Base-by-base conservation (phyloP, 2,329 filamentous ascomycete genomes). In the Aspergillus versicolor region DNA sequence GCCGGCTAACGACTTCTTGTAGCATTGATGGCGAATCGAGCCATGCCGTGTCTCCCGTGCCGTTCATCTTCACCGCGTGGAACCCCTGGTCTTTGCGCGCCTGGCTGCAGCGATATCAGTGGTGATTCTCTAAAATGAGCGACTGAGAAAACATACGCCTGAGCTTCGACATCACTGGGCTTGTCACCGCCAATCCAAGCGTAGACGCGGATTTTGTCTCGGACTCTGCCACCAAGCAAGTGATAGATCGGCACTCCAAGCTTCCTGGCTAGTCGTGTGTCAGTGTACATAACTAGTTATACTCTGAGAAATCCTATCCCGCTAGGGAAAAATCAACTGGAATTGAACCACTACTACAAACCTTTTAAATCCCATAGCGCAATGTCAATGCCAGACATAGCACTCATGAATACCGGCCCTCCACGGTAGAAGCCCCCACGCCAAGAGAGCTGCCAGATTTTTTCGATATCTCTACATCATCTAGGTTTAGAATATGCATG, bases 351-450 rank as follows among this genome's bases (percentile, higher is more conserved):
- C 22, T 24, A 24, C 5, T 27, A 27, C 24, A 27, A 77, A 15
- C 84, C 84, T 75, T 92, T 91, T 19, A 92, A 76, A 73, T 92
- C 89, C 88, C 89, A 92, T 0, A 92, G 75, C 0, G 89, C 89
- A 70, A 92, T 92, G 67, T 92, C 89, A 51, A 92, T 84, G 2
- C 90, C 90, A 0, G 88, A 84, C 15, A 92, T 74, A 0, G 89
- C 90, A 63, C 85, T 89, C 88, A 92, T 92, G 63, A 92, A 87
- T 8, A 92, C 89, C 0, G 89, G 87, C 0, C 89, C 89, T 2
- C 89, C 89, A 24, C 90, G 81, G 71, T 92, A 92, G 72, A 92
- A 93, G 0, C 84, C 84, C 41, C 83, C 77, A 44, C 89, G 82
- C 83, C 86, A 92, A 24, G 84, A 27, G 24, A 27, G 24, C 24